phyloP scores from a whole-genome alignment of 106 monocot genomes.

The Dactylorhiza incarnata region DNA sequence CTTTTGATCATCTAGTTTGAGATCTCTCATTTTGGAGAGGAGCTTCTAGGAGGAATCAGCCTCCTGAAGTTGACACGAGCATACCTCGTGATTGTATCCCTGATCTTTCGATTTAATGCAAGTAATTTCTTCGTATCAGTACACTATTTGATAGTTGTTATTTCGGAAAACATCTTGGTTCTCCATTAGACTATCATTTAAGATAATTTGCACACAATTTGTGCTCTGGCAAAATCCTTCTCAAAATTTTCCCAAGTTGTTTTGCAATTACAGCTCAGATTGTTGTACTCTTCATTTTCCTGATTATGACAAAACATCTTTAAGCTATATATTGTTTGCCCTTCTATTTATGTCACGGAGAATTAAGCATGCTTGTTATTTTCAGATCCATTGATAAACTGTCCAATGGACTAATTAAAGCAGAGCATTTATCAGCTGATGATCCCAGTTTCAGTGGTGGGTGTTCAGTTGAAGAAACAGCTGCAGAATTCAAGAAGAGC shows the following conservation, averaged over 20 bases:
- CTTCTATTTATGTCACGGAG: not conserved
- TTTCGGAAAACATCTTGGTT: not conserved
- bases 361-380: not conserved
- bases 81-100: too few relatives aligned
- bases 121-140: too few relatives aligned
- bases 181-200: not conserved
- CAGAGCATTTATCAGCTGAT: conserved; percentile 2
- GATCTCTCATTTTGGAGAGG: too few relatives aligned
- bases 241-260: not conserved
- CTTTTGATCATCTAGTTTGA: too few relatives aligned
- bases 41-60: too few relatives aligned
- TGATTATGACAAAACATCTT: not conserved
- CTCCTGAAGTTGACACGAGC: too few relatives aligned
- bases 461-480: conserved; percentile 1
- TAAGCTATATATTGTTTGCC: not conserved
- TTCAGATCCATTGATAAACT: not conserved
- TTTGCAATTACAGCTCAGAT: not conserved
- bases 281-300: not conserved
- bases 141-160: not conserved
- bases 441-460: not conserved
- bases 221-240: not conserved
- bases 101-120: too few relatives aligned
- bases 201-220: not conserved
- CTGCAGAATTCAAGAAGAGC: not conserved
- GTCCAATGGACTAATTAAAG: conserved; percentile 5